Conservation (phyloP, 768 basidiomycete species). For the Tephrocybe sp. region DNA sequence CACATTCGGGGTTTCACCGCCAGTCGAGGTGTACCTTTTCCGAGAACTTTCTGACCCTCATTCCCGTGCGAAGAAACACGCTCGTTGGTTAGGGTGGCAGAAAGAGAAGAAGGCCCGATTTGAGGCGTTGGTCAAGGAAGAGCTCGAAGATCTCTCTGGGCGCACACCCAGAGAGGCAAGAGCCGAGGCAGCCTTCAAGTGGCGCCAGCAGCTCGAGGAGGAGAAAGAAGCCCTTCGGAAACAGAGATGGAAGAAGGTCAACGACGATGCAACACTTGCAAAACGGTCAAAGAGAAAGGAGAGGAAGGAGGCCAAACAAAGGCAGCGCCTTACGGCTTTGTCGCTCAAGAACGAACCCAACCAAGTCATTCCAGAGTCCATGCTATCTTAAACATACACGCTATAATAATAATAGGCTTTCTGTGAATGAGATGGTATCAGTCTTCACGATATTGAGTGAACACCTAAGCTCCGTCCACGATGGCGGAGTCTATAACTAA, state of each 20-base stretch:
- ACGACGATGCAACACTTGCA: conserved; percentile 47
- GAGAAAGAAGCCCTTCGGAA: conserved; percentile 61
- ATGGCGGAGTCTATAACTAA: not conserved
- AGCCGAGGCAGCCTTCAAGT: conserved; percentile 76
- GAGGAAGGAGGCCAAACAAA: conserved; percentile 49
- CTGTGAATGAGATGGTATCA: not conserved
- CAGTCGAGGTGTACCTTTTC: conserved; percentile 63
- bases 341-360: conserved; percentile 52
- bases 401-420: not conserved
- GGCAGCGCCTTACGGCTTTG: conserved; percentile 54
- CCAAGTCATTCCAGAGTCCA: conserved; percentile 50
- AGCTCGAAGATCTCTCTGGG: conserved; percentile 54
- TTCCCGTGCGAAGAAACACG: conserved; percentile 77
- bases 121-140: conserved; percentile 50
- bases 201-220: conserved; percentile 55
- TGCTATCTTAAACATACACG: conserved; percentile 13
- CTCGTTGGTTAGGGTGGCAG: conserved; percentile 65
- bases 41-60: conserved; percentile 81
- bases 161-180: conserved; percentile 60
- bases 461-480: not conserved
- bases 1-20: conserved; percentile 47
- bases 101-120: conserved; percentile 46
- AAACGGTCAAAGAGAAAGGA: conserved; percentile 55
- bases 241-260: conserved; percentile 50
- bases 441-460: not conserved